A percentile compares a stretch with the other conserved stretches of the same genome.
Conservation (phyloP, 129 eudicot species). For the Helianthus tuberosus region DNA sequence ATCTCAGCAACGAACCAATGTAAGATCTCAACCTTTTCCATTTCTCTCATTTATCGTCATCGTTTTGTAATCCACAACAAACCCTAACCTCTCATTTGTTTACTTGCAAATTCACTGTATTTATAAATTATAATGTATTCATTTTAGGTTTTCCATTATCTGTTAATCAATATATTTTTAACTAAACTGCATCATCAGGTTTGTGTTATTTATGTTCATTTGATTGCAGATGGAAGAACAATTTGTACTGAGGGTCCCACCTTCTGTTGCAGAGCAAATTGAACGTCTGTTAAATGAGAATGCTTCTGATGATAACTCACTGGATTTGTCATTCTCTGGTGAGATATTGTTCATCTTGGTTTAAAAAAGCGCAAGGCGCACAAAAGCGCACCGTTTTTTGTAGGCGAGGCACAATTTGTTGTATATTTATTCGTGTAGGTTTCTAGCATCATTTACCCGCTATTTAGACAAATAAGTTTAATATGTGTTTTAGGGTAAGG, state of each 20-base stretch:
- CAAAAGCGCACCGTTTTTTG: no score
- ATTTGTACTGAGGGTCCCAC: conserved; percentile 78
- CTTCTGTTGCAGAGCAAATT: conserved; percentile 83
- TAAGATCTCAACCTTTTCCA: not conserved
- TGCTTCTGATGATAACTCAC: conserved; percentile 35
- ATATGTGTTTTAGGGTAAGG: no score
- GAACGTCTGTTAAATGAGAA: conserved; percentile 66
- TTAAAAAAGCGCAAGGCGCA: no score
- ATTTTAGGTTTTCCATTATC: not conserved
- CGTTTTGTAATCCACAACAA: not conserved
- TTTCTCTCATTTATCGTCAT: not conserved
- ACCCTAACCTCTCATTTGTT: not conserved
- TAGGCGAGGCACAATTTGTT: no score
- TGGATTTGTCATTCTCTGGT: conserved; percentile 79
- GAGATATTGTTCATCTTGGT: not conserved
- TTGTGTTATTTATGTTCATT: not conserved
- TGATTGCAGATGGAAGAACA: conserved; percentile 71
- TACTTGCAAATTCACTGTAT: not conserved
- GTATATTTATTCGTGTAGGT: no score
- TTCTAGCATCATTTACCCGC: no score
- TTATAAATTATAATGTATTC: not conserved
- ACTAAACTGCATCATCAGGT: not conserved
- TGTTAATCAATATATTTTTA: not conserved
- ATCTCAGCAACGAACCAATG: no score
- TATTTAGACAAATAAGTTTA: no score